Base-by-base conservation (phyloP, 805 yeast species). In the Spathaspora gorwiae region DNA sequence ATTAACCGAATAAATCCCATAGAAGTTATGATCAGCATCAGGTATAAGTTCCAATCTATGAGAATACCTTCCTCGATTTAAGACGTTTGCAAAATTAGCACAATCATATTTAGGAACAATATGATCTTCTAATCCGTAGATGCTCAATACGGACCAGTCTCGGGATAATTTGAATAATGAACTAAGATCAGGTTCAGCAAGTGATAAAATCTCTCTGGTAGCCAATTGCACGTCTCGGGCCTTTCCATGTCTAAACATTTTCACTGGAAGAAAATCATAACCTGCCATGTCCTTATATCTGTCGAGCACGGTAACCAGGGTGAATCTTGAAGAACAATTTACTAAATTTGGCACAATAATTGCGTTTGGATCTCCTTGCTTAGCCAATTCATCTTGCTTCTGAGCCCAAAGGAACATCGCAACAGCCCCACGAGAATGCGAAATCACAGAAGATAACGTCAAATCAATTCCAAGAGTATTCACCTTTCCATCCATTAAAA, bases 1-100 rank as follows among this genome's bases (percentile, higher is more conserved):
- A 13, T 62, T 54, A 39, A 75, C 68, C 8, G 54, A 65, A 2
- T 61, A 56, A 1, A 57, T 50, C 0, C 94, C 92, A 57, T 76
- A 85, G 57, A 76, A 90, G 55, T 86, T 87, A 62, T 90, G 98
- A 59, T 88, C 90, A 0, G 96, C 96, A 38, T 70, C 71, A 1
- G 78, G 77, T 9, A 90, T 66, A 7, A 87, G 60, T 33, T 70
- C 68, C 44, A 89, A 65, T 3, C 72, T 68, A 53, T 85, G 75
- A 3, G 72, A 54, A 29, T 53, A 52, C 0, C 49, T 83, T 15
- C 90, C 78, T 5, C 76, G 65, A 26, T 72, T 74, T 40, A 90
- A 75, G 8, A 66, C 52, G 53, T 84, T 80, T 7, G 85, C 79
- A 65, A 70, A 88, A 33, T 53, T 54, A 0, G 83, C 73, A 7